Base-by-base conservation (phyloP, 106 monocot genomes). In the Acorus gramineus region DNA sequence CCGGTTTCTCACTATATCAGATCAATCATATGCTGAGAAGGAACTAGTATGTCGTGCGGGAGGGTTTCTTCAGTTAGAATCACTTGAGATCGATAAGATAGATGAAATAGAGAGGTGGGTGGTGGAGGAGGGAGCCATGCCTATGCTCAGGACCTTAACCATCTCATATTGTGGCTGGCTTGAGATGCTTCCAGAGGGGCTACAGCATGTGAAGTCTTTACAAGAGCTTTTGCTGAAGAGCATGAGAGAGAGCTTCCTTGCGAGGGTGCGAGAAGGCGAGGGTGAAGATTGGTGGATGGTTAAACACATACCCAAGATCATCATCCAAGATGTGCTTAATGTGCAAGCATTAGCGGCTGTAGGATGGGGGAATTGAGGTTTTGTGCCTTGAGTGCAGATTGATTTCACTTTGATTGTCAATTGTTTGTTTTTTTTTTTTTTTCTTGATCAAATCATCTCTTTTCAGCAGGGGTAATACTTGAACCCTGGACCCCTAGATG, bases 201-300 rank as follows among this genome's bases (percentile, higher is more conserved):
- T 61, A 9, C 61, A 46, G 42, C 46, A 46, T 61, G 44, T 61
- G 46, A 7, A 44, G 11, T 11, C 4, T 47, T 47, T 61, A 10
- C 61, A 47, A 11, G 46, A 5, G 5, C 10, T 61, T 4, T 44
- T 46, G 9, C 46, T 61, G 8, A 8, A 61, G 3, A 3, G 3
- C 8, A 0, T 61, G 46, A 44, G 11, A 61, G 6, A 10, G n/a
- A 47, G n/a, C 2, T 61, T 61, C 4, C 3, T 45, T 8, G 61
- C 3, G 8, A 61, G 61, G 61, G 6, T 10, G 28, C 28, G 28
- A 28, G 28, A 28, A 28, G 28, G 28, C 46, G 14, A 8, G 46
- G 55, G 55, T 10, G 55, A 55, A 13, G 55, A 55, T n/a, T 55
- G 55, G 55, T 55, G 13, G 11, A 55, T n/a, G 55, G 55, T 55